phyloP scores from a whole-genome alignment of 139 green algal genomes.

The Chlamydomonas schloesseri region DNA sequence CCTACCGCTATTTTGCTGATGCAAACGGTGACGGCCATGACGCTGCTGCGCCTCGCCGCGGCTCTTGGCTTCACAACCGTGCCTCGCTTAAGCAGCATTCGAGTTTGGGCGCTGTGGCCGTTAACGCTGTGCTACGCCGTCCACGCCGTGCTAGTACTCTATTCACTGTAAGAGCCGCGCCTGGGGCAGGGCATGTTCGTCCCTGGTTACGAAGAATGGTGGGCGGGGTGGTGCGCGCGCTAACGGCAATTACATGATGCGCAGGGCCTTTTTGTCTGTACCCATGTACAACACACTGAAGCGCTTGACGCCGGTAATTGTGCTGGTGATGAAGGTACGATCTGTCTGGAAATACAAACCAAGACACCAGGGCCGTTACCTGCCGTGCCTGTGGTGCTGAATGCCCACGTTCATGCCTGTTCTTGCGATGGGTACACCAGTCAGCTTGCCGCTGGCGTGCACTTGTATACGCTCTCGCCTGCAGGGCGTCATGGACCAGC shows the following conservation, averaged over 20 bases:
- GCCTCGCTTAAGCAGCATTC: neutral
- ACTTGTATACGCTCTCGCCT: no score
- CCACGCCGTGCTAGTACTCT: conserved; percentile 50
- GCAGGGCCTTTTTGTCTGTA: conserved; percentile 18
- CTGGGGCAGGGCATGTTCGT: no score
- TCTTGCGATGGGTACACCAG: no score
- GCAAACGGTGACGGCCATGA: conserved; percentile 14
- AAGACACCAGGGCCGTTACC: no score
- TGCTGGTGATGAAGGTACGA: conserved; percentile 60
- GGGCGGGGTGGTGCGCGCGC: no score
- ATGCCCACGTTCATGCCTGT: no score
- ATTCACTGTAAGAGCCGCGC: conserved; percentile 17
- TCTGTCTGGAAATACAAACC: no score
- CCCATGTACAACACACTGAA: conserved; percentile 71
- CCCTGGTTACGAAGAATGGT: no score
- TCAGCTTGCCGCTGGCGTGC: no score
- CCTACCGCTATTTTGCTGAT: conserved; percentile 25
- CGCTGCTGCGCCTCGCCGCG: neutral
- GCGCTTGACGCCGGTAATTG: conserved; percentile 65
- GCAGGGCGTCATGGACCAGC: conserved; percentile 1
- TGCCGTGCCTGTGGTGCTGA: no score
- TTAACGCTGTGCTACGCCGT: conserved; percentile 10
- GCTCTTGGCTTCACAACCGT: neutral
- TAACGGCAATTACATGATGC: no score
- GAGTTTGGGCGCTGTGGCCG: neutral